Conservation (phyloP, 805 yeast species). For the Spathaspora arborariae region DNA sequence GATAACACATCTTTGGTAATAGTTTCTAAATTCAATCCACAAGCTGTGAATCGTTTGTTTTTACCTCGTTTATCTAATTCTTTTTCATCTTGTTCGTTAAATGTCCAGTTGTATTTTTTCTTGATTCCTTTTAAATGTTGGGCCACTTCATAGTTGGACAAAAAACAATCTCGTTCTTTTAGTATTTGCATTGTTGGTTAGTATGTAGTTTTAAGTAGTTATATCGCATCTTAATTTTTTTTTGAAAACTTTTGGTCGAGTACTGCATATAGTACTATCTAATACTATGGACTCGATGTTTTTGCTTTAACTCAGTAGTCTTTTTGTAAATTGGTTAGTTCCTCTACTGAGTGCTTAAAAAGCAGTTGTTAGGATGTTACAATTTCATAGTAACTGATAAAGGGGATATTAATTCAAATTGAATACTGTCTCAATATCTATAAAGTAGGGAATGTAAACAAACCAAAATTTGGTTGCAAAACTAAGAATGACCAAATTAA, state of each 20-base stretch:
- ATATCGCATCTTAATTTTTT: neutral
- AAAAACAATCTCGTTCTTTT: constrained; percentile 49
- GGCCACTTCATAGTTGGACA: constrained; percentile 65
- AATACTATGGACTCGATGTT: too few species aligned
- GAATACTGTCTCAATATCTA: too few species aligned
- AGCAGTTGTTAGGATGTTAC: too few species aligned
- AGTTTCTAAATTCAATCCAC: constrained; percentile 46
- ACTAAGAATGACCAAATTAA: too few species aligned
- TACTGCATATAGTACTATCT: neutral
- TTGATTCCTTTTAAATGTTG: constrained; percentile 50
- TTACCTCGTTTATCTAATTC: constrained; percentile 20
- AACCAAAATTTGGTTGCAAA: too few species aligned
- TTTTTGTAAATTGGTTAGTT: too few species aligned
- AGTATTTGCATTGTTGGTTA: constrained; percentile 39
- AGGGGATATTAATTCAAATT: too few species aligned
- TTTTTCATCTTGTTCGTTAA: constrained; percentile 27
- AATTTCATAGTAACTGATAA: too few species aligned
- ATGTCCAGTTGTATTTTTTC: constrained; percentile 44
- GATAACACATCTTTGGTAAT: constrained; percentile 45
- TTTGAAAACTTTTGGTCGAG: neutral
- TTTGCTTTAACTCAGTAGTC: too few species aligned
- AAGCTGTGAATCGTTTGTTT: constrained; percentile 31
- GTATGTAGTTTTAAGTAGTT: too few species aligned
- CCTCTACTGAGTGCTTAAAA: too few species aligned
- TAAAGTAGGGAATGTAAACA: too few species aligned